Percentiles rank a stretch among this genome's conserved stretches.
phyloP scores from a whole-genome alignment of 139 green algal species.

The Dunaliella sp. region DNA sequence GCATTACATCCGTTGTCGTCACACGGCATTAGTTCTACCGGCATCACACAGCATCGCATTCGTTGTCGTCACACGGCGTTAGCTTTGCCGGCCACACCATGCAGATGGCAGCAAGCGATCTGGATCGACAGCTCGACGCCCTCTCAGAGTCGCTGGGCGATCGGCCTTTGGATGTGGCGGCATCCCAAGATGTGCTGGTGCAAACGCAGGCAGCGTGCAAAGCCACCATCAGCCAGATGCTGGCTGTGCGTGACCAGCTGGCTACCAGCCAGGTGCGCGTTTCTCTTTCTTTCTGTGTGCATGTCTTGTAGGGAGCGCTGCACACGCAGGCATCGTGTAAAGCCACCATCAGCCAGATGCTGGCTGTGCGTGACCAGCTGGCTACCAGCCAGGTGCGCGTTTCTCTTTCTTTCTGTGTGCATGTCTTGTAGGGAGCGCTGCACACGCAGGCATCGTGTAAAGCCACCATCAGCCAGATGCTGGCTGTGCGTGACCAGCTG shows the following conservation, averaged over 20 bases:
- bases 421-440: background rate
- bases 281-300: no score
- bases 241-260: background rate
- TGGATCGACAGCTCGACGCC: background rate
- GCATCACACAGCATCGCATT: no score
- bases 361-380: background rate
- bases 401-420: no score
- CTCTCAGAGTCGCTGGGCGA: background rate
- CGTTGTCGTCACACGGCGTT: background rate
- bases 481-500: background rate
- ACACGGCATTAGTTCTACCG: background rate
- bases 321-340: no score
- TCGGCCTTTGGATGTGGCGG: background rate
- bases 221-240: background rate
- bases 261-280: conserved; percentile 11
- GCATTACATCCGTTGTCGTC: no score
- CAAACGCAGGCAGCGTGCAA: background rate
- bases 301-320: background rate
- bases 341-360: background rate
- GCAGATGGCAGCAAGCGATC: background rate
- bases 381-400: conserved; percentile 11
- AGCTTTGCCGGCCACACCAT: no score
- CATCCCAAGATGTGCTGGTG: background rate
- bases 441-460: no score
- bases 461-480: background rate